These are phyloP conservation scores for Cadophora gregata DNA, from an alignment of 2,329 filamentous ascomycete species.

Conservation along the genomic window DNA sequence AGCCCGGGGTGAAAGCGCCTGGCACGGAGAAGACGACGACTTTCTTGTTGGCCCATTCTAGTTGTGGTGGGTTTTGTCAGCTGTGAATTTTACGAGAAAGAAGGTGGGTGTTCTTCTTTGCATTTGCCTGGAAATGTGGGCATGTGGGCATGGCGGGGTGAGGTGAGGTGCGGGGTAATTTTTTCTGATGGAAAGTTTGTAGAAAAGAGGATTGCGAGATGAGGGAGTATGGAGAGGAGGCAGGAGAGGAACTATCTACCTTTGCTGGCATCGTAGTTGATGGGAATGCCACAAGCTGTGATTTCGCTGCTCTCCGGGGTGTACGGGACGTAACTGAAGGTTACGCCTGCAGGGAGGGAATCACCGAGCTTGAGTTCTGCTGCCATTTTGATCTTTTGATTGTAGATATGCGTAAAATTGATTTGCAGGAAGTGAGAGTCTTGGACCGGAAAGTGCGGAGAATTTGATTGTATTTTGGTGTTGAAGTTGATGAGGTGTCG, in stretches of 20 bases:
- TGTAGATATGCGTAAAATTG: neutral
- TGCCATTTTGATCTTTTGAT: conserved; percentile 29
- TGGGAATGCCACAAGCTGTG: conserved; percentile 78
- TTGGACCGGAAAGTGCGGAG: neutral
- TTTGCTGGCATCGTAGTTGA: conserved; percentile 80
- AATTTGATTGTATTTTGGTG: neutral
- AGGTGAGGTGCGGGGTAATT: conserved; percentile 16
- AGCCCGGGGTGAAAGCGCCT: conserved; percentile 73
- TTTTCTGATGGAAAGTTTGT: neutral
- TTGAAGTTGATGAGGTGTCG: neutral
- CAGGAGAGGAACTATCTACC: conserved; percentile 47
- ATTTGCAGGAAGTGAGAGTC: neutral
- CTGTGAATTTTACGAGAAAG: neutral
- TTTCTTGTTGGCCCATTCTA: conserved; percentile 71
- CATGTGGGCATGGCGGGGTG: neutral
- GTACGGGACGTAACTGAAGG: conserved; percentile 86
- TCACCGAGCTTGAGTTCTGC: conserved; percentile 68
- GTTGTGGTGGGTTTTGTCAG: neutral
- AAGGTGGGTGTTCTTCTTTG: neutral
- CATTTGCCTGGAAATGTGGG: no score
- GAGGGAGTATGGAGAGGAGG: neutral
- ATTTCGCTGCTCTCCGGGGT: conserved; percentile 70
- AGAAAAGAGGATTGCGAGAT: neutral
- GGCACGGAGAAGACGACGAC: conserved; percentile 73
- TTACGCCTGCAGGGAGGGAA: conserved; percentile 78